These are phyloP conservation scores for Linnemannia exigua DNA, from an alignment of 192 early-diverging fungal species.

Conservation along the genomic window DNA sequence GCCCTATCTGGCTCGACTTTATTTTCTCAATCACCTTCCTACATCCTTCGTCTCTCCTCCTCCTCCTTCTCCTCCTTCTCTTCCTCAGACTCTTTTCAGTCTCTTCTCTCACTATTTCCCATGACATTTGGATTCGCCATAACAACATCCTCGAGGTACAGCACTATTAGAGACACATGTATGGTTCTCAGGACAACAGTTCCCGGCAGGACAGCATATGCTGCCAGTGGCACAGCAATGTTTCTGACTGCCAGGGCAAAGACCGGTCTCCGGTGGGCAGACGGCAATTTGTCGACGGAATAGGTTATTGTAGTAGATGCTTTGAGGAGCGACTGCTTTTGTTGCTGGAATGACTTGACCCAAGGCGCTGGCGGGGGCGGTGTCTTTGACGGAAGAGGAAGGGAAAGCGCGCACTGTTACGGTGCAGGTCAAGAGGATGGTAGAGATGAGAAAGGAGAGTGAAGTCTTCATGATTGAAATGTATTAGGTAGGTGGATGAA, in stretches of 20 bases:
- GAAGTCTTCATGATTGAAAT: background rate
- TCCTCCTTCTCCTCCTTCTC: no score
- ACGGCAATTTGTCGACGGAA: background rate
- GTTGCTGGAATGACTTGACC: background rate
- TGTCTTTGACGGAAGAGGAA: background rate
- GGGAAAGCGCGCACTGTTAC: background rate
- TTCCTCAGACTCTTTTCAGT: background rate
- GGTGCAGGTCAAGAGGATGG: background rate
- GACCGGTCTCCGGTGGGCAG: background rate
- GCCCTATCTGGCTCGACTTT: background rate
- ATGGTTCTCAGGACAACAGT: background rate
- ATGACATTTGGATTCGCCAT: background rate
- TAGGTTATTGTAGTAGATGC: background rate
- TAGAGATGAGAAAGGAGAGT: background rate
- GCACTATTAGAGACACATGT: background rate
- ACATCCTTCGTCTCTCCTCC: background rate
- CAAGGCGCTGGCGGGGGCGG: background rate
- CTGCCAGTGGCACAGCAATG: background rate
- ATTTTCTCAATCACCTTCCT: background rate
- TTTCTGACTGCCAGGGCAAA: background rate
- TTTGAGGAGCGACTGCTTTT: background rate
- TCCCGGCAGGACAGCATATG: background rate
- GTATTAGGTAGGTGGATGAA: background rate
- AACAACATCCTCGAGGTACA: background rate
- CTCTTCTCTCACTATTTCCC: background rate